Percentiles rank a stretch among this genome's conserved stretches.
phyloP scores from a whole-genome alignment of 306 rosid species.

The Lathyrus tuberosus region DNA sequence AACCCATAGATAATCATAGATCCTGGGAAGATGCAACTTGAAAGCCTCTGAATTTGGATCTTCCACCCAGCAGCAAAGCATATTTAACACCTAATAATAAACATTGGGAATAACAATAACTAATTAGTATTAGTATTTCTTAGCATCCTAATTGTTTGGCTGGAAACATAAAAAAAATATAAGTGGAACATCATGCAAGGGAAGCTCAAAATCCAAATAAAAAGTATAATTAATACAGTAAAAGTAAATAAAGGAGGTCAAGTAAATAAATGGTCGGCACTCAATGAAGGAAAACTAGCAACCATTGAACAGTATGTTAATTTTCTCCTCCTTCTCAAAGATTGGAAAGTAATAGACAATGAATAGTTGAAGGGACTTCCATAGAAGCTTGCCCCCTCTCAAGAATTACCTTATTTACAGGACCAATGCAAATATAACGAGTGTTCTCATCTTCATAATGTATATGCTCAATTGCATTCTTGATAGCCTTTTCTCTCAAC shows the following conservation, averaged over 20 bases:
- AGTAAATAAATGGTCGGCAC: slow-evolving; percentile 27
- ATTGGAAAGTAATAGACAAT: slow-evolving; percentile 29
- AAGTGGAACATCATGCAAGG: slow-evolving; percentile 24
- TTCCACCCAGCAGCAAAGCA: slow-evolving; percentile 92
- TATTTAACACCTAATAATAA: slow-evolving; percentile 66
- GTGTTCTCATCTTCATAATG: slow-evolving; percentile 96
- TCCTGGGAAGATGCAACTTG: slow-evolving; percentile 85
- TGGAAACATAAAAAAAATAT: slow-evolving; percentile 3
- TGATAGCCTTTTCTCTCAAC: slow-evolving; percentile 79
- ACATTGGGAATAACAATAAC: slow-evolving; percentile 34
- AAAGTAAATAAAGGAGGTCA: slow-evolving; percentile 33
- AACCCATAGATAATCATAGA: slow-evolving; percentile 82
- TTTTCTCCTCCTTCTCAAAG: slow-evolving; percentile 27
- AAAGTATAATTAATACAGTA: slow-evolving; percentile 2
- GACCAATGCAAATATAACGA: slow-evolving; percentile 93
- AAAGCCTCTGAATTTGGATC: slow-evolving; percentile 90
- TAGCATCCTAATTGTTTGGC: slow-evolving; percentile 18
- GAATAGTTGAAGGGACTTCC: slow-evolving; percentile 14
- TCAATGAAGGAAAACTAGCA: slow-evolving; percentile 10
- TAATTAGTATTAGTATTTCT: slow-evolving; percentile 25
- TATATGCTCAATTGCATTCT: slow-evolving; percentile 67
- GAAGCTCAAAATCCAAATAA: slow-evolving; percentile 30
- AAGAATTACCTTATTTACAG: slow-evolving; percentile 82
- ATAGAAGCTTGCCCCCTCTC: slow-evolving; percentile 19
- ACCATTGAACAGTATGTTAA: slow-evolving; percentile 12